phyloP scores from a whole-genome alignment of 495 filamentous ascomycete species.

The Aspergillus egyptiacus region DNA sequence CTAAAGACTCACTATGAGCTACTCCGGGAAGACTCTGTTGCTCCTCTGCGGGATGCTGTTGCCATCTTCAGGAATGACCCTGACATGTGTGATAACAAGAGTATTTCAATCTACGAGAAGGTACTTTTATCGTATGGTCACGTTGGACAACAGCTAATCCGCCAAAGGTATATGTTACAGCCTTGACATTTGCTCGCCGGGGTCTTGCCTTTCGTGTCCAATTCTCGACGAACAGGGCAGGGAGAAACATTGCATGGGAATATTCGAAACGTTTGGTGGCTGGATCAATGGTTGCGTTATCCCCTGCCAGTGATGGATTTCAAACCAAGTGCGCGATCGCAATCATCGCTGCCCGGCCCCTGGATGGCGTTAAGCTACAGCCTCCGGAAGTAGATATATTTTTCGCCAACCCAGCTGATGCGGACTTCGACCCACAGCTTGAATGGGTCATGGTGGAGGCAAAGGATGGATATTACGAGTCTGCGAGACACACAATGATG shows the following conservation, averaged over 20 bases:
- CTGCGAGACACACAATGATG: constrained; percentile 61
- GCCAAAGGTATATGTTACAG: constrained; percentile 57
- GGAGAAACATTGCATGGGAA: constrained; percentile 68
- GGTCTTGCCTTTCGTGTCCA: constrained; percentile 63
- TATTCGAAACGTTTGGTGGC: constrained; percentile 66
- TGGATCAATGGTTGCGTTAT: constrained; percentile 66
- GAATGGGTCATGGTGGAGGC: constrained; percentile 78
- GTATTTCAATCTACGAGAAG: constrained; percentile 67
- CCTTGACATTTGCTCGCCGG: constrained; percentile 53
- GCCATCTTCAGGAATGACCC: constrained; percentile 39
- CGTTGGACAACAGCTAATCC: background rate
- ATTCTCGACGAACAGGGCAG: constrained; percentile 63
- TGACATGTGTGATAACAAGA: constrained; percentile 45
- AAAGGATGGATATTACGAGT: constrained; percentile 66
- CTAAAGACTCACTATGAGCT: constrained; percentile 60
- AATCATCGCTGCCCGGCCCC: constrained; percentile 63
- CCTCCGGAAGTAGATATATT: constrained; percentile 74
- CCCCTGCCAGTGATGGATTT: constrained; percentile 59
- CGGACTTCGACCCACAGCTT: constrained; percentile 60
- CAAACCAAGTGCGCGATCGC: constrained; percentile 61
- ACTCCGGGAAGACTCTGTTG: constrained; percentile 57
- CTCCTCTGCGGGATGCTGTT: constrained; percentile 55
- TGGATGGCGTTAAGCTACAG: constrained; percentile 52
- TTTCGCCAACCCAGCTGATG: constrained; percentile 55
- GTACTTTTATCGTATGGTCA: constrained; percentile 32